Evolutionary conservation across 2,329 filamentous ascomycete species (phyloP).

Genomic region (Proliferodiscus dingleyae): DNA sequence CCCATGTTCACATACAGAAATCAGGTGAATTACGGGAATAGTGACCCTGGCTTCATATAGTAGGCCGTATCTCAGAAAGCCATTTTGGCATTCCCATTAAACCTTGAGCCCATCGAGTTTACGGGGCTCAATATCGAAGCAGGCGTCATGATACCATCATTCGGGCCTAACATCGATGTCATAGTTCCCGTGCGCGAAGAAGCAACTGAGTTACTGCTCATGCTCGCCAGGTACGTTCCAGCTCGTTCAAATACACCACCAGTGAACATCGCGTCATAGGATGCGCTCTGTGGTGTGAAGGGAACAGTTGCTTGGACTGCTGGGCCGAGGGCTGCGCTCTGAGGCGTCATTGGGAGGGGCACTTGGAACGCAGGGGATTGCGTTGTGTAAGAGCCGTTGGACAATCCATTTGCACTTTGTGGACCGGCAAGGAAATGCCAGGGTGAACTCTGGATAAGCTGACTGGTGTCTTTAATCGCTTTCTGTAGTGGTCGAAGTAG

Average conservation of each 20-base stretch:
- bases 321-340: conserved; percentile 83
- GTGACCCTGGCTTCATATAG: neutral
- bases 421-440: conserved; percentile 48
- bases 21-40: neutral
- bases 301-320: conserved; percentile 87
- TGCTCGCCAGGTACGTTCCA: conserved; percentile 26
- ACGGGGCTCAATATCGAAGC: conserved; percentile 25
- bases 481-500: conserved; percentile 78
- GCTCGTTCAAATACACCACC: conserved; percentile 31
- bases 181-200: conserved; percentile 31
- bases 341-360: conserved; percentile 74
- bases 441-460: conserved; percentile 62
- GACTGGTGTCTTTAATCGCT: conserved; percentile 73
- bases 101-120: conserved; percentile 21
- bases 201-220: conserved; percentile 18
- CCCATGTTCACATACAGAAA: neutral
- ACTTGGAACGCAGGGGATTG: conserved; percentile 43
- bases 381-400: conserved; percentile 22
- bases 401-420: conserved; percentile 17
- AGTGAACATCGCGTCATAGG: conserved; percentile 28
- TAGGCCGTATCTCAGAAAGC: conserved; percentile 22
- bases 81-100: conserved; percentile 26
- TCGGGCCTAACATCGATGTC: conserved; percentile 24
- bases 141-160: conserved; percentile 27
- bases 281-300: conserved; percentile 48